Base-by-base conservation (phyloP, 495 filamentous ascomycete species). In the Trypethelium eluteriae region DNA sequence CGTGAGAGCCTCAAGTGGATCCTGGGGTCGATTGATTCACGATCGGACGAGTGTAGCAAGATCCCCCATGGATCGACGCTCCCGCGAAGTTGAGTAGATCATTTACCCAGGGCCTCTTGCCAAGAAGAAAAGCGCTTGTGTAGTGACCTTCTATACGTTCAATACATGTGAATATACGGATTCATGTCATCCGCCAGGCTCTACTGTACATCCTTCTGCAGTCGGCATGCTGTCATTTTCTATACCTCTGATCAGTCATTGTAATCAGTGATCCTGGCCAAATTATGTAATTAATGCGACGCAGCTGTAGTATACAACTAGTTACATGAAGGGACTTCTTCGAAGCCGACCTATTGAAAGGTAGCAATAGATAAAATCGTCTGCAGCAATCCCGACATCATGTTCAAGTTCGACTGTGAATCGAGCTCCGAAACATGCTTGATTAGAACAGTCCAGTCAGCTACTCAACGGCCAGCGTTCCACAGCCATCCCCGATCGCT, bases 231-330 rank as follows among this genome's bases (percentile, higher is more conserved):
- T 44, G 7, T 14, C 41, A 44, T 44, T 14, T 44, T 44, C 41
- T 7, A 44, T 9, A 36, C 9, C 18, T 36, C 32, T 59, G 32
- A 2, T 36, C 11, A 14, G 18, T 35, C 53, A 36, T 35, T 7
- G 3, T 7, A 36, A 59, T 35, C 0, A 35, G 3, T 7, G 36
- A 36, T 59, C 14, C 18, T 11, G 34, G 5, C 3, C 6, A 4
- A 10, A 59, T 59, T 59, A 59, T 59, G 5, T 36, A 10, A 59
- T 36, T 59, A 59, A 9, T 59, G 53, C 53, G 7, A 59, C 32
- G 32, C 32, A 9, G 53, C 53, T 59, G 32, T 59, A 59, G 7
- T 35, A 36, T 59, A 59, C 53, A 59, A 59, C 53, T 59, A 59
- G 53, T 35, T 59, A 59, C 53, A 59, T 59, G 10, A 36, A 14